phyloP scores from a whole-genome alignment of 768 basidiomycete genomes.

The Scleroderma bovista region DNA sequence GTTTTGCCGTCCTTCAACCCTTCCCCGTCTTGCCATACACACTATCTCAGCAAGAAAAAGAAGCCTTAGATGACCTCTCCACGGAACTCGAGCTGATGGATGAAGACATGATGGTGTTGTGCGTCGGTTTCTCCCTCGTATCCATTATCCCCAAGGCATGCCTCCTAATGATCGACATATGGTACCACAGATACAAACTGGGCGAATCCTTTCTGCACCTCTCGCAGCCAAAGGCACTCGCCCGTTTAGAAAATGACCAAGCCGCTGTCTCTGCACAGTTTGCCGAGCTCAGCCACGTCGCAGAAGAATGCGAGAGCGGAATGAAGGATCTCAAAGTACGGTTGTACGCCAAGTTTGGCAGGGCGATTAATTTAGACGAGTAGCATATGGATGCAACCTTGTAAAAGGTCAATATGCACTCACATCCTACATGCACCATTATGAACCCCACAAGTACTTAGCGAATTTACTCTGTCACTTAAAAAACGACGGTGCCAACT shows the following conservation, averaged over 20 bases:
- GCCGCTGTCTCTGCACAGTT: conserved; percentile 52
- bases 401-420: too few species aligned
- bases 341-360: conserved; percentile 89
- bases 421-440: too few species aligned
- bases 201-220: conserved; percentile 89
- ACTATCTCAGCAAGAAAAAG: conserved; percentile 79
- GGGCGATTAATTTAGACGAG: conserved; percentile 89
- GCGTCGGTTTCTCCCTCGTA: conserved; percentile 38
- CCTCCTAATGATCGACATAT: conserved; percentile 37
- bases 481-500: too few species aligned
- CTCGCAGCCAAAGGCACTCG: conserved; percentile 58
- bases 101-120: conserved; percentile 78
- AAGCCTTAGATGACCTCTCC: conserved; percentile 83
- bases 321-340: conserved; percentile 79
- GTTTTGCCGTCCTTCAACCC: background rate
- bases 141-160: too few species aligned
- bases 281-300: conserved; percentile 40
- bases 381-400: too few species aligned
- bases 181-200: conserved; percentile 71
- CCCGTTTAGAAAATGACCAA: conserved; percentile 68
- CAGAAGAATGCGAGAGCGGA: conserved; percentile 61
- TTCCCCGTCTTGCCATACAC: background rate
- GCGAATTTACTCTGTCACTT: too few species aligned
- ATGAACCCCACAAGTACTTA: too few species aligned
- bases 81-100: conserved; percentile 88